phyloP scores from a whole-genome alignment of 1,139 yeast genomes.

The Lodderomyces margitis region DNA sequence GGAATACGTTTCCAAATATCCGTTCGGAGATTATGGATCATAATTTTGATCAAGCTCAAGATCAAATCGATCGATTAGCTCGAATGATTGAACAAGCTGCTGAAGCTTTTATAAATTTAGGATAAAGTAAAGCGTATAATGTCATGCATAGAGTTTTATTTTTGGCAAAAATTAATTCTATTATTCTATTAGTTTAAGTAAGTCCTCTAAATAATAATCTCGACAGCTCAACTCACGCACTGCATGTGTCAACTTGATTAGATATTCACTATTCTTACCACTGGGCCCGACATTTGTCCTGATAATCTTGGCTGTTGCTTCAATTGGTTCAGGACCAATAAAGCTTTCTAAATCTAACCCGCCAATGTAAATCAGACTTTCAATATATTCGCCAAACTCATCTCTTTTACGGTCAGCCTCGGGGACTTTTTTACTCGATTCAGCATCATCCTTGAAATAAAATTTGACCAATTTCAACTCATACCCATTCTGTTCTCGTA shows the following conservation, averaged over 20 bases:
- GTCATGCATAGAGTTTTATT: background rate
- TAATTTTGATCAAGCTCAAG: slow-evolving; percentile 57
- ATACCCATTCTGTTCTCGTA: slow-evolving; percentile 89
- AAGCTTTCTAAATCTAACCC: slow-evolving; percentile 78
- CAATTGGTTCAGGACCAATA: slow-evolving; percentile 70
- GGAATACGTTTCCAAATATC: slow-evolving; percentile 75
- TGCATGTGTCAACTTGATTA: slow-evolving; percentile 52
- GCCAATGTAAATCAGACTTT: slow-evolving; percentile 80
- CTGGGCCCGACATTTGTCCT: slow-evolving; percentile 66
- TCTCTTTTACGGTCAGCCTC: slow-evolving; percentile 18
- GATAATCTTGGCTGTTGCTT: slow-evolving; percentile 61
- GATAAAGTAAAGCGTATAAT: background rate
- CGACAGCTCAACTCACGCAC: slow-evolving; percentile 46
- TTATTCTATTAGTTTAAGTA: slow-evolving; percentile 17
- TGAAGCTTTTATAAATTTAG: slow-evolving; percentile 13
- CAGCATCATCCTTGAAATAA: slow-evolving; percentile 38
- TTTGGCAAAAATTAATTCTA: background rate
- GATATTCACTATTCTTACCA: slow-evolving; percentile 75
- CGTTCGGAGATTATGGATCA: slow-evolving; percentile 58
- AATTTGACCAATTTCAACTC: slow-evolving; percentile 69
- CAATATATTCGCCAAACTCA: slow-evolving; percentile 40
- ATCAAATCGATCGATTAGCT: slow-evolving; percentile 50
- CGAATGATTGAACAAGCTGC: slow-evolving; percentile 29
- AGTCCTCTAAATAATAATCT: slow-evolving; percentile 41
- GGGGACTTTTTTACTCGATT: slow-evolving; percentile 10